Conservation (phyloP, 2,329 filamentous ascomycete species). For the Diaporthe longicolla region DNA sequence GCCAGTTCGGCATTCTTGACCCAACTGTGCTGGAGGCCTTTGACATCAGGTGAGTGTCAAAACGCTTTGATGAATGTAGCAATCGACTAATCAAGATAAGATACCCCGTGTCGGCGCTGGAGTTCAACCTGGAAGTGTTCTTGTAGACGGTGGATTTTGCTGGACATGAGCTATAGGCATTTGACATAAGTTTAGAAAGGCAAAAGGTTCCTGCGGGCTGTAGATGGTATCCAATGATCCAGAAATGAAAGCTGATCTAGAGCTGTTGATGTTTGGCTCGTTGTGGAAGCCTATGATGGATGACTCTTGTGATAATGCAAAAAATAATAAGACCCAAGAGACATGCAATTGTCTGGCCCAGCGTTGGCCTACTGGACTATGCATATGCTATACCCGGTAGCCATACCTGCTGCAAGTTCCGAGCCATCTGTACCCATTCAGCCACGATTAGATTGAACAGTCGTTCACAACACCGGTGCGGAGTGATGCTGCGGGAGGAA, state of each 20-base stretch:
- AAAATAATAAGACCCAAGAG: background rate
- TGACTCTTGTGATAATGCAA: background rate
- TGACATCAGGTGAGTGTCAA: conserved; percentile 77
- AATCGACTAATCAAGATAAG: conserved; percentile 55
- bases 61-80: background rate
- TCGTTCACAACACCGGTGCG: background rate
- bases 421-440: background rate
- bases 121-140: conserved; percentile 95
- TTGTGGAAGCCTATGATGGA: background rate
- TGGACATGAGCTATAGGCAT: background rate
- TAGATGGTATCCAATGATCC: conserved; percentile 9
- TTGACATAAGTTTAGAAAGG: background rate
- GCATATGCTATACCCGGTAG: background rate
- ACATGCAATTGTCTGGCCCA: background rate
- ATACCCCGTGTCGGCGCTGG: conserved; percentile 93
- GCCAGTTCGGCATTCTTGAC: conserved; percentile 94
- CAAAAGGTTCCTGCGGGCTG: conserved; percentile 13
- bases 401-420: background rate
- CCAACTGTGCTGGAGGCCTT: conserved; percentile 94
- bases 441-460: no score
- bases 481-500: background rate
- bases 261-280: background rate
- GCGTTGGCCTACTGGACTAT: background rate
- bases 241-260: background rate
- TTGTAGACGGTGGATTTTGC: conserved; percentile 64